phyloP scores from a whole-genome alignment of 2,329 filamentous ascomycete genomes.

The Chaetomiaceae sp. region DNA sequence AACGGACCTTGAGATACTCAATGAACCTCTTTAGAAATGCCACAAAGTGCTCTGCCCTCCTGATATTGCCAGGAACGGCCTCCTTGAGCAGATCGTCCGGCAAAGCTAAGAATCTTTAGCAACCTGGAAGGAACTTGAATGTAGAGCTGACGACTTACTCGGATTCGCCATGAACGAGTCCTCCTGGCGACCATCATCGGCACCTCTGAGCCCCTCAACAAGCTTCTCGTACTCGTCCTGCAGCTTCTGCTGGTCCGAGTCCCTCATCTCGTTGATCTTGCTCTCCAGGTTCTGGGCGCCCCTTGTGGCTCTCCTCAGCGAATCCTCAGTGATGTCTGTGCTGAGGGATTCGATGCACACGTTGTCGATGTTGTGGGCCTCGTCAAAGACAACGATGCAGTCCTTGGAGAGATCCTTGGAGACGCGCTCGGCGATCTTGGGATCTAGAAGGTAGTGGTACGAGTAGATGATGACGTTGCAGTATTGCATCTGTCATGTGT shows the following conservation, averaged over 20 bases:
- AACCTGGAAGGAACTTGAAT: background rate
- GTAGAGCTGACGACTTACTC: conserved; percentile 32
- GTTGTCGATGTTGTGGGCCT: conserved; percentile 99
- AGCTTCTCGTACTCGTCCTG: conserved; percentile 95
- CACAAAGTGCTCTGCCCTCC: conserved; percentile 92
- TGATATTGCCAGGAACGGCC: conserved; percentile 93
- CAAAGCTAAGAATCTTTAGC: conserved; percentile 51
- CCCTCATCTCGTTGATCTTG: conserved; percentile 90
- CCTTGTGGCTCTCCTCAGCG: conserved; percentile 80
- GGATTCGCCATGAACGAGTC: conserved; percentile 98
- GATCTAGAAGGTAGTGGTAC: conserved; percentile 95
- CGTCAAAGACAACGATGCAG: conserved; percentile 97
- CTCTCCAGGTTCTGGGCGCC: conserved; percentile 87
- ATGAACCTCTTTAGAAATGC: conserved; percentile 94
- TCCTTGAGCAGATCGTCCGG: conserved; percentile 93
- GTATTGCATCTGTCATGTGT: conserved; percentile 72
- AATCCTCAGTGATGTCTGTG: conserved; percentile 95
- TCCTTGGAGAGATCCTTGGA: conserved; percentile 96
- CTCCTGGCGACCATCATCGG: conserved; percentile 85
- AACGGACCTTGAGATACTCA: conserved; percentile 75
- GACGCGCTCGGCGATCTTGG: conserved; percentile 93
- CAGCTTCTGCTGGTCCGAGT: conserved; percentile 89
- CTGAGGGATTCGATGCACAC: conserved; percentile 97
- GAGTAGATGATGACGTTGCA: conserved; percentile 99
- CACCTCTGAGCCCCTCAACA: conserved; percentile 83